A percentile compares a stretch with the other conserved stretches of the same genome.
phyloP scores from a whole-genome alignment of 495 filamentous ascomycete species.

The Beverwykella pulmonaria region DNA sequence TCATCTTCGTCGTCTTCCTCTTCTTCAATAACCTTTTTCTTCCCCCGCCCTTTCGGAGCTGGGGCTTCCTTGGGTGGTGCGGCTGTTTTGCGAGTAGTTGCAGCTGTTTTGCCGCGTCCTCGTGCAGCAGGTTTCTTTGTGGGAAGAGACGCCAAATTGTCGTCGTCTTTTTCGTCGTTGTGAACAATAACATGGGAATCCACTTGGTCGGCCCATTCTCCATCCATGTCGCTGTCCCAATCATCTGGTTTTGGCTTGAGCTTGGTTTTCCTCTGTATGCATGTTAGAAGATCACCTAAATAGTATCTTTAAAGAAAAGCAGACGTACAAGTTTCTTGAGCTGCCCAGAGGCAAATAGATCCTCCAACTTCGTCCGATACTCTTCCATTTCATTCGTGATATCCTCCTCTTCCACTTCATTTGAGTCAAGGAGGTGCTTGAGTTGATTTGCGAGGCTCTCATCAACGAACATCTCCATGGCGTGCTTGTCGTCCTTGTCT shows the following conservation, averaged over 20 bases:
- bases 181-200: constrained; percentile 66
- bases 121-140: constrained; percentile 46
- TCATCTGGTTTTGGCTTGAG: constrained; percentile 73
- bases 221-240: constrained; percentile 88
- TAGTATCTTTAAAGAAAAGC: not conserved
- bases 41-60: constrained; percentile 46
- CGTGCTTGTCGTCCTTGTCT: constrained; percentile 92
- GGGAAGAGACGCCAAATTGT: constrained; percentile 46
- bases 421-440: constrained; percentile 67
- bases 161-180: constrained; percentile 55
- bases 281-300: constrained; percentile 12
- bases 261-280: constrained; percentile 55
- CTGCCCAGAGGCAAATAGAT: constrained; percentile 68
- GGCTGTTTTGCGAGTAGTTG: constrained; percentile 47
- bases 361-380: constrained; percentile 31
- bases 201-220: constrained; percentile 79
- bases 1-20: constrained; percentile 57
- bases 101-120: constrained; percentile 53
- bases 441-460: constrained; percentile 77
- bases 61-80: constrained; percentile 46
- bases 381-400: constrained; percentile 34
- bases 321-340: constrained; percentile 57
- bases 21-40: constrained; percentile 40
- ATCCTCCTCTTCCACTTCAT: constrained; percentile 62
- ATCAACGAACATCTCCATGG: constrained; percentile 85